Percentiles rank a stretch among this genome's conserved stretches.
These are phyloP conservation scores for Thalia dealbata DNA, from an alignment of 176 grass and related monocot species.

Conservation along the genomic window DNA sequence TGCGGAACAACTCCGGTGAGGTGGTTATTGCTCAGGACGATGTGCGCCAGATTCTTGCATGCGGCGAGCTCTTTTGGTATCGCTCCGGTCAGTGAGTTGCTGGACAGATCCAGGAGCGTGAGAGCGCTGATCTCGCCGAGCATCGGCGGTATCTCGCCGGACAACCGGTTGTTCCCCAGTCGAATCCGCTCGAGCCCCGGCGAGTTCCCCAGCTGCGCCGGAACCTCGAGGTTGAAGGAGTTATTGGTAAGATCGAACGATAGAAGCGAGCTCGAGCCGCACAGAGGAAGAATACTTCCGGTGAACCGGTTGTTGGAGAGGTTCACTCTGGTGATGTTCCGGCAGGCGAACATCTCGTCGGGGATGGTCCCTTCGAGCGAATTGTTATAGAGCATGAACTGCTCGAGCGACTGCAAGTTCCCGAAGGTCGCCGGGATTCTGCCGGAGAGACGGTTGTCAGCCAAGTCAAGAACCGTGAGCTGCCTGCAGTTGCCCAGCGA, in stretches of 20 bases:
- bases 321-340: conserved; percentile 86
- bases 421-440: conserved; percentile 53
- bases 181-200: conserved; percentile 55
- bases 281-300: conserved; percentile 69
- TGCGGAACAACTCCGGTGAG: conserved; percentile 40
- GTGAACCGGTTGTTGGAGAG: conserved; percentile 72
- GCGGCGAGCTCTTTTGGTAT: conserved; percentile 51
- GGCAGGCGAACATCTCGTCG: conserved; percentile 77
- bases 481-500: conserved; percentile 51
- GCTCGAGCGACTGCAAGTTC: conserved; percentile 53
- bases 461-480: conserved; percentile 58
- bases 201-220: conserved; percentile 70
- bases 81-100: conserved; percentile 53
- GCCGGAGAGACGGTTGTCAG: conserved; percentile 64
- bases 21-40: conserved; percentile 56
- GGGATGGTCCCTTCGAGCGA: conserved; percentile 66
- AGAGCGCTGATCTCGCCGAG: conserved; percentile 38
- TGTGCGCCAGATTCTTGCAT: conserved; percentile 49
- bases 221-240: conserved; percentile 48
- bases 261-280: conserved; percentile 49
- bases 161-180: conserved; percentile 52
- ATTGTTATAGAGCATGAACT: conserved; percentile 97
- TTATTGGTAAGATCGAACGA: conserved; percentile 89
- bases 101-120: conserved; percentile 54
- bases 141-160: conserved; percentile 49